Evolutionary conservation across 2,329 filamentous ascomycete species (phyloP), one percentile per base, ranked within the genome.

Genomic region (Sarocladiaceae sp.): DNA sequence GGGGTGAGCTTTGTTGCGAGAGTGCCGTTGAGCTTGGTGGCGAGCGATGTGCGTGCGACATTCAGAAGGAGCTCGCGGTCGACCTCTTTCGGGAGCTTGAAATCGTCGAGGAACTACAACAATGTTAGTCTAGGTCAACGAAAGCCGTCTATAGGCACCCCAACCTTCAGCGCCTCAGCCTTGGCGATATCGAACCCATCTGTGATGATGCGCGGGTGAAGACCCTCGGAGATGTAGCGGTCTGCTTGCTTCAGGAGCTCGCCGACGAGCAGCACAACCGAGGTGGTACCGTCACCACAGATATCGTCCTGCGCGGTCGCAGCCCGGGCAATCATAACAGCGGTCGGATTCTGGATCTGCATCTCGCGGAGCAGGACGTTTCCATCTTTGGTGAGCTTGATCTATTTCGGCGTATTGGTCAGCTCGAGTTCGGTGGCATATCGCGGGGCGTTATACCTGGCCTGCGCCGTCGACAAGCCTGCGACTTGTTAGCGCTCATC

Each of bases 291-390:
- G 66, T 98, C 93, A 60, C 93, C 93, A 56, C 88, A 95, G 57
- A 98, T 98, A 59, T 98, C 93, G 66, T 98, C 93, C 66, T 98
- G 91, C 54, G 93, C 93, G 29, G 93, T 98, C 47, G 93, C 93
- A 58, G 91, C 89, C 62, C 80, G 72, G 46, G 80, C 80, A 64
- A 84, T 84, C 80, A 84, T 84, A 50, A 93, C 93, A 53, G 93
- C 93, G 27, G 93, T 98, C 21, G 93, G 93, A 67, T 97, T 97
- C 72, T 96, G 91, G 63, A 97, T 97, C 81, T 97, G 90, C 80
- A 84, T 84, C 65, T 85, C 81, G 57, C 81, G 73, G 51, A 84
- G 68, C 20, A 84, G 73, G 49, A 97, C 91, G 60, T 95, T 96
- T 63, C 93, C 93, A 70, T 98, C 93, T 69, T 98, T 98, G 57